phyloP scores from a whole-genome alignment of 2,329 filamentous ascomycete species.

The Colletotrichum brevisporum region DNA sequence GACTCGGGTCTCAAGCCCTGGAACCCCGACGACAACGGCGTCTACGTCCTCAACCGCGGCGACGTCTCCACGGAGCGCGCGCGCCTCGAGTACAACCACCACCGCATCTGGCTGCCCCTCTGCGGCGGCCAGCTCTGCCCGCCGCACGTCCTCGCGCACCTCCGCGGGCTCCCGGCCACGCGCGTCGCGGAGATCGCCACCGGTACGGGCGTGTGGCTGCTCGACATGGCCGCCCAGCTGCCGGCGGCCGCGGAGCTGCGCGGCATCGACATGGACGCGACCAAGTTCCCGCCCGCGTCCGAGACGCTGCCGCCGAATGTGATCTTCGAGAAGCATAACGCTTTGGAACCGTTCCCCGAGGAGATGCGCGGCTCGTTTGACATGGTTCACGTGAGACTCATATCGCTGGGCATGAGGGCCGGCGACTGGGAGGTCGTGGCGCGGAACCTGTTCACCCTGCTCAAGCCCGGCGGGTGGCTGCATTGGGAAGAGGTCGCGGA shows the following conservation, averaged over 20 bases:
- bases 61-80: conserved; percentile 12
- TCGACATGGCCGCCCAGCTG: conserved; percentile 38
- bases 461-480: conserved; percentile 40
- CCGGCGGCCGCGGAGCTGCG: conserved; percentile 30
- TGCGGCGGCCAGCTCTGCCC: conserved; percentile 26
- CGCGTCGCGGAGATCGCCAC: conserved; percentile 41
- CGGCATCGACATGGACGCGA: conserved; percentile 42
- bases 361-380: conserved; percentile 37
- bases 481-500: conserved; percentile 40
- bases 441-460: conserved; percentile 27
- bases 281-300: conserved; percentile 39
- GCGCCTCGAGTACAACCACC: conserved; percentile 32
- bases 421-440: conserved; percentile 39
- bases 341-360: conserved; percentile 34
- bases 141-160: background rate
- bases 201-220: conserved; percentile 44
- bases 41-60: conserved; percentile 26
- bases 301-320: conserved; percentile 36
- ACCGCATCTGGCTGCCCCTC: conserved; percentile 10
- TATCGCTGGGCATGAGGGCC: conserved; percentile 32
- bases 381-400: conserved; percentile 39
- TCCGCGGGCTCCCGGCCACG: background rate
- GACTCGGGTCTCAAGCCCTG: background rate
- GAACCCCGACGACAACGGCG: conserved; percentile 15
- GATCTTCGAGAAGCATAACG: conserved; percentile 25